Conservation (phyloP, 2,329 filamentous ascomycete genomes). For the Botryotinia convoluta region DNA sequence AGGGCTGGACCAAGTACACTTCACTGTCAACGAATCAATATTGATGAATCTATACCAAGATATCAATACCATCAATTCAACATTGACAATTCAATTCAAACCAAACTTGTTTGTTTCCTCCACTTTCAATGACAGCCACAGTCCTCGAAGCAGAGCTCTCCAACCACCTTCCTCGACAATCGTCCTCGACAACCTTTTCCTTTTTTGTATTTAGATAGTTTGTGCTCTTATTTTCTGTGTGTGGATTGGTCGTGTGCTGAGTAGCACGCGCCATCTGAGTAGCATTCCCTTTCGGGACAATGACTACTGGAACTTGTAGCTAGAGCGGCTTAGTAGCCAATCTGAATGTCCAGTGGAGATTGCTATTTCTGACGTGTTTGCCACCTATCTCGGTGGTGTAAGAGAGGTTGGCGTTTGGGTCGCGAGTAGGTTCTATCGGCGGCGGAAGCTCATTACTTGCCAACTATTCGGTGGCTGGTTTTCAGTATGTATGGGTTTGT, state of each 20-base stretch:
- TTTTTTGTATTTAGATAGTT: not conserved
- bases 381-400: not conserved
- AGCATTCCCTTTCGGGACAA: not conserved
- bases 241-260: not conserved
- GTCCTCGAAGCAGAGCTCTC: not conserved
- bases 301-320: slow-evolving; percentile 6
- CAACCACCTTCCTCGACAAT: not conserved
- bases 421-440: slow-evolving; percentile 16
- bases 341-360: not conserved
- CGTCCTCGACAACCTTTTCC: not conserved
- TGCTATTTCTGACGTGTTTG: slow-evolving; percentile 11
- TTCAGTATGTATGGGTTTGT: slow-evolving; percentile 13
- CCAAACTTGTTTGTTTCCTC: not conserved
- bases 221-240: not conserved
- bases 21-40: not conserved
- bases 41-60: not conserved
- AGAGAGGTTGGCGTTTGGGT: slow-evolving; percentile 11
- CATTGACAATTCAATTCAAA: not conserved
- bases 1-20: not conserved
- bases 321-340: slow-evolving; percentile 12
- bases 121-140: not conserved
- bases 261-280: not conserved
- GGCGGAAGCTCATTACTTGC: not conserved
- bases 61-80: not conserved
- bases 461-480: slow-evolving; percentile 5